Percentiles rank a stretch among this genome's conserved stretches.
These are phyloP conservation scores for Achaetomium macrosporum DNA, from an alignment of 2,329 filamentous ascomycete genomes.

Conservation along the genomic window DNA sequence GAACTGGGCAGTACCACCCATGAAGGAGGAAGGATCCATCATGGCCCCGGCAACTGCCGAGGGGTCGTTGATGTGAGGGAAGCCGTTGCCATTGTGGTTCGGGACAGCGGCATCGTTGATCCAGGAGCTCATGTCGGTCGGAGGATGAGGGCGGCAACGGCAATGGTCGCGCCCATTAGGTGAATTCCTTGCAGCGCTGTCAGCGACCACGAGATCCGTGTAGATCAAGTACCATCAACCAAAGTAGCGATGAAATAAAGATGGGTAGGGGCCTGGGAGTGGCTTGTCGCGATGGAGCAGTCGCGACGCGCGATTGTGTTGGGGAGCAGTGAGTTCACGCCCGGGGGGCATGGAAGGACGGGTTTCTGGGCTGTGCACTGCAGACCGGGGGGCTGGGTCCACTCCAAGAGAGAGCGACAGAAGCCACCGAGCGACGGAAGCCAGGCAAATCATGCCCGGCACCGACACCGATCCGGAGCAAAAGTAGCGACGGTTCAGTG, in stretches of 20 bases:
- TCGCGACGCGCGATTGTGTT: conserved; percentile 38
- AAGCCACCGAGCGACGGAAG: conserved; percentile 1
- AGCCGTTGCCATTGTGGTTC: conserved; percentile 65
- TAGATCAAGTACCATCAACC: conserved; percentile 36
- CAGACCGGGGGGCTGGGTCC: conserved; percentile 15
- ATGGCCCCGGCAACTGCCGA: conserved; percentile 49
- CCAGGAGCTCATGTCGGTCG: conserved; percentile 62
- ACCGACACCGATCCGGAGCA: conserved; percentile 17
- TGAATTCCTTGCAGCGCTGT: conserved; percentile 25
- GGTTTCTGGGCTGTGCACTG: conserved; percentile 19
- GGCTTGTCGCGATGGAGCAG: conserved; percentile 41
- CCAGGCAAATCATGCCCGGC: conserved; percentile 7
- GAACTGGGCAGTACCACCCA: conserved; percentile 56
- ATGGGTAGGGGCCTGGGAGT: conserved; percentile 43
- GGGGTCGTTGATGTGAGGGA: conserved; percentile 58
- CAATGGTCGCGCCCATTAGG: conserved; percentile 41
- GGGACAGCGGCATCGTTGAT: conserved; percentile 64
- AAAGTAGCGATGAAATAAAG: conserved; percentile 30
- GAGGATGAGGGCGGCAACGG: conserved; percentile 24
- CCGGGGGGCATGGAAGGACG: conserved; percentile 16
- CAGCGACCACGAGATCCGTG: conserved; percentile 18
- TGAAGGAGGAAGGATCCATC: conserved; percentile 61
- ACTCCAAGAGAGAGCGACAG: conserved; percentile 16
- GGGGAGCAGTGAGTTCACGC: conserved; percentile 26
- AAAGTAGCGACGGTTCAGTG: conserved; percentile 10